Evolutionary conservation across 2,329 filamentous ascomycete species (phyloP).

Genomic region (Penicillium sp.): DNA sequence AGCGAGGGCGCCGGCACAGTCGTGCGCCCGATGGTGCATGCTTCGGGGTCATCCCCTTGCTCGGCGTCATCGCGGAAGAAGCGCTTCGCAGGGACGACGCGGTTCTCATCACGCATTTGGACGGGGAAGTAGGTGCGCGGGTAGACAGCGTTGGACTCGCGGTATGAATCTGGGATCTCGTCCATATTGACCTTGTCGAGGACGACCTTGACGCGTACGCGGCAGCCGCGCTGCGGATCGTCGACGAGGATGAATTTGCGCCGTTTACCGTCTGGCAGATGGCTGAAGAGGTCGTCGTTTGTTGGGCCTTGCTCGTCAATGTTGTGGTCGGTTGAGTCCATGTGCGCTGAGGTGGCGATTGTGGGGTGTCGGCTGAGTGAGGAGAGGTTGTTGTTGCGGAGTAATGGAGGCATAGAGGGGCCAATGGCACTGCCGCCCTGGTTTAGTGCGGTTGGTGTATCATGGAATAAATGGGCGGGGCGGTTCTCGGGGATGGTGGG

Average conservation of each 20-base stretch:
- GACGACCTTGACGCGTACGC: slow-evolving; percentile 85
- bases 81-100: slow-evolving; percentile 64
- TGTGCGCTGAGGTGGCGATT: slow-evolving; percentile 35
- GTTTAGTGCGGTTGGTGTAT: slow-evolving; percentile 65
- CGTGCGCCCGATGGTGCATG: slow-evolving; percentile 40
- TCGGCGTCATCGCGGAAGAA: slow-evolving; percentile 72
- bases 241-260: slow-evolving; percentile 97
- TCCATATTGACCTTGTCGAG: slow-evolving; percentile 92
- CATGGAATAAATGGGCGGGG: slow-evolving; percentile 70
- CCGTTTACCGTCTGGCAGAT: slow-evolving; percentile 84
- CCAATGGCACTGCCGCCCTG: slow-evolving; percentile 38
- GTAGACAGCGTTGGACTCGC: slow-evolving; percentile 83
- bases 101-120: slow-evolving; percentile 85
- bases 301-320: slow-evolving; percentile 33
- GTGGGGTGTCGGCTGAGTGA: slow-evolving; percentile 35
- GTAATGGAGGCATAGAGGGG: slow-evolving; percentile 63
- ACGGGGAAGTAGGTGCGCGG: slow-evolving; percentile 89
- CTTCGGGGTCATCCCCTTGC: slow-evolving; percentile 48
- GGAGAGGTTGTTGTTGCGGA: slow-evolving; percentile 56
- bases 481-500: slow-evolving; percentile 62
- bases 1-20: slow-evolving; percentile 61
- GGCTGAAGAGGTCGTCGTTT: slow-evolving; percentile 74
- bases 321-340: slow-evolving; percentile 23
- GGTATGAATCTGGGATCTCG: slow-evolving; percentile 94
- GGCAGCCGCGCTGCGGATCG: slow-evolving; percentile 75